Conservation (phyloP, 768 basidiomycete genomes). For the Royoungia palumana region DNA sequence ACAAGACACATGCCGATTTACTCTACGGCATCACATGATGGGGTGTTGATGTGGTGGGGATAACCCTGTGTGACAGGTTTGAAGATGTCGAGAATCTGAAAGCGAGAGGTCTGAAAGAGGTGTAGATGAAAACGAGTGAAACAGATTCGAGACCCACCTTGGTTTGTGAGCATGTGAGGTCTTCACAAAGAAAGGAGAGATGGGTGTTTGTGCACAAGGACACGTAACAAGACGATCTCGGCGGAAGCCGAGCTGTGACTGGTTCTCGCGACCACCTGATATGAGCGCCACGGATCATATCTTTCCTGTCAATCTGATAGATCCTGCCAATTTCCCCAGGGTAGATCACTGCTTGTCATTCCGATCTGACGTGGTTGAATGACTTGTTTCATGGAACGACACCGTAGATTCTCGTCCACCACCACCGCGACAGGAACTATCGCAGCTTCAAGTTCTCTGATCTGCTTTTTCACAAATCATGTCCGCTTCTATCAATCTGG, state of each 20-base stretch:
- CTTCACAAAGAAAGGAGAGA: slow-evolving; percentile 59
- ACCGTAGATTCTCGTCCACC: slow-evolving; percentile 45
- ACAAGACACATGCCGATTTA: slow-evolving; percentile 62
- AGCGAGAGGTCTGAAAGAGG: slow-evolving; percentile 50
- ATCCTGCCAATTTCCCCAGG: slow-evolving; percentile 56
- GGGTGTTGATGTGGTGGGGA: slow-evolving; percentile 70
- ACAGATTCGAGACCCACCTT: slow-evolving; percentile 44
- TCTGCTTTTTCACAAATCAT: slow-evolving; percentile 38
- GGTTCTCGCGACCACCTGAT: too few species aligned
- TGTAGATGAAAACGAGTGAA: slow-evolving; percentile 1
- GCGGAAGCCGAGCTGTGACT: too few species aligned
- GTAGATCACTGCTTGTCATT: slow-evolving; percentile 15
- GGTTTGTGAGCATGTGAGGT: slow-evolving; percentile 52
- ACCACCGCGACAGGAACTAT: slow-evolving; percentile 33
- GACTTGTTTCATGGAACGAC: slow-evolving; percentile 32
- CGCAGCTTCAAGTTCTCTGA: slow-evolving; percentile 37
- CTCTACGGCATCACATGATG: slow-evolving; percentile 71
- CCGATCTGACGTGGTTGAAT: neutral
- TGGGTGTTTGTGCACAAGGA: slow-evolving; percentile 52
- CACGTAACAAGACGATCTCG: too few species aligned
- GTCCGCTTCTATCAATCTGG: slow-evolving; percentile 34
- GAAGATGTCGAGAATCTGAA: slow-evolving; percentile 68
- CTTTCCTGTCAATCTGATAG: slow-evolving; percentile 58
- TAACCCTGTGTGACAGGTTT: slow-evolving; percentile 71
- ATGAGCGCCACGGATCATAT: too few species aligned